Percentiles rank a stretch among this genome's conserved stretches.
These are phyloP conservation scores for Puccinia hordei DNA, from an alignment of 1,284 basidiomycete genomes.

Conservation along the genomic window DNA sequence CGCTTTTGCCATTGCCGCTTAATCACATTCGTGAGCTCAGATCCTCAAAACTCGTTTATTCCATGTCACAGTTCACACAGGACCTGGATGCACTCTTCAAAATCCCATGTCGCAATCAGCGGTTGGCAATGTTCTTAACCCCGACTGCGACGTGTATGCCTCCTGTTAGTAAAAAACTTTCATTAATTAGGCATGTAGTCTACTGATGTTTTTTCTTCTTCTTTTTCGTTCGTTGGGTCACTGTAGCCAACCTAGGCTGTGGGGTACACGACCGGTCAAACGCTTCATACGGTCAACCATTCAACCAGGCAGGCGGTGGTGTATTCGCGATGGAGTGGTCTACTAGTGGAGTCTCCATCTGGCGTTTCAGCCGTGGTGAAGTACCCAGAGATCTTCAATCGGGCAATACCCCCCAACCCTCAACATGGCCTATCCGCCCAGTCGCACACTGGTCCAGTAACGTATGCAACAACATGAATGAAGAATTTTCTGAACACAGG, in stretches of 20 bases:
- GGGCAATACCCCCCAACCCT: slow-evolving; percentile 66
- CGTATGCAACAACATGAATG: slow-evolving; percentile 66
- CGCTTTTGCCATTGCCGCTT: not conserved
- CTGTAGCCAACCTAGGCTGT: slow-evolving; percentile 69
- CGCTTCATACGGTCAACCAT: slow-evolving; percentile 69
- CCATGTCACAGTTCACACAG: slow-evolving; percentile 64
- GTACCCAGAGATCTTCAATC: slow-evolving; percentile 70
- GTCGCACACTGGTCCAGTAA: slow-evolving; percentile 68
- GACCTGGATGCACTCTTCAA: slow-evolving; percentile 65
- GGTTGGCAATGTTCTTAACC: slow-evolving; percentile 25
- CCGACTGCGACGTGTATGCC: slow-evolving; percentile 33
- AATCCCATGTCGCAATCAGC: slow-evolving; percentile 61
- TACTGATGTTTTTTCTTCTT: not conserved
- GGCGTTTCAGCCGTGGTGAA: slow-evolving; percentile 59
- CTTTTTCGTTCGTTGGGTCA: not conserved
- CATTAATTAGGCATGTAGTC: not conserved
- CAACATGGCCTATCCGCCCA: slow-evolving; percentile 70
- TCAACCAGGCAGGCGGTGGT: slow-evolving; percentile 73
- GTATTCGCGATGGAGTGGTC: slow-evolving; percentile 76
- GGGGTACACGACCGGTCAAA: slow-evolving; percentile 65
- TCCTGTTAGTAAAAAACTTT: slow-evolving; percentile 14
- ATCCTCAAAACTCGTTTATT: not conserved
- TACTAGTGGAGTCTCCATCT: slow-evolving; percentile 70
- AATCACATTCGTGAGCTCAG: not conserved
- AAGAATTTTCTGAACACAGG: slow-evolving; percentile 71